These are phyloP conservation scores for Aquilaria sinensis DNA, from an alignment of 345 rosid species.

Conservation along the genomic window DNA sequence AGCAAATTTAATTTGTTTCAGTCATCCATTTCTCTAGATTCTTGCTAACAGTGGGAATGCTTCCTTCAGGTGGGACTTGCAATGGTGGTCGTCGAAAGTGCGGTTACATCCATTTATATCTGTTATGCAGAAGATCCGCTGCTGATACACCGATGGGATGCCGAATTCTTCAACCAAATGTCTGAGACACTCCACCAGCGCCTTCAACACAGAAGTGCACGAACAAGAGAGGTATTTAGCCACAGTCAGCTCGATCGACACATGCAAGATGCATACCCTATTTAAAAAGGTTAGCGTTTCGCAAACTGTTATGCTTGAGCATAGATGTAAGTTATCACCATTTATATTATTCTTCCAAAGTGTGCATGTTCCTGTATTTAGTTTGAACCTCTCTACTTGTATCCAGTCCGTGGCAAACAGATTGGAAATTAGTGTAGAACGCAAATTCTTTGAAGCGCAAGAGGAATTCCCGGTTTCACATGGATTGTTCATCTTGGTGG, in stretches of 20 bases:
- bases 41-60: not conserved
- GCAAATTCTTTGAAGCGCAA: no score
- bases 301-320: constrained; percentile 3
- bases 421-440: no score
- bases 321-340: no score
- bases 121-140: constrained; percentile 90
- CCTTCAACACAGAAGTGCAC: constrained; percentile 73
- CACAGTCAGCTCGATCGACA: constrained; percentile 31
- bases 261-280: constrained; percentile 20
- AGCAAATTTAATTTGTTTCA: no score
- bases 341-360: constrained; percentile 7
- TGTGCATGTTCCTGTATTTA: constrained; percentile 11
- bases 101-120: constrained; percentile 84
- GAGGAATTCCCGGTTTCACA: no score
- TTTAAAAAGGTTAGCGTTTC: constrained; percentile 14
- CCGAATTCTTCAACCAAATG: constrained; percentile 58
- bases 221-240: constrained; percentile 47
- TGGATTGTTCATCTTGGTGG: no score
- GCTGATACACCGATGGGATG: constrained; percentile 74
- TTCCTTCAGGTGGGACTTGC: constrained; percentile 72
- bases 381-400: not conserved
- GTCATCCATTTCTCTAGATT: no score
- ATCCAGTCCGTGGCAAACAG: not conserved
- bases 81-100: constrained; percentile 92
- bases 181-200: constrained; percentile 84